phyloP scores from a whole-genome alignment of 139 green algal species.

The Micractinium sp. region DNA sequence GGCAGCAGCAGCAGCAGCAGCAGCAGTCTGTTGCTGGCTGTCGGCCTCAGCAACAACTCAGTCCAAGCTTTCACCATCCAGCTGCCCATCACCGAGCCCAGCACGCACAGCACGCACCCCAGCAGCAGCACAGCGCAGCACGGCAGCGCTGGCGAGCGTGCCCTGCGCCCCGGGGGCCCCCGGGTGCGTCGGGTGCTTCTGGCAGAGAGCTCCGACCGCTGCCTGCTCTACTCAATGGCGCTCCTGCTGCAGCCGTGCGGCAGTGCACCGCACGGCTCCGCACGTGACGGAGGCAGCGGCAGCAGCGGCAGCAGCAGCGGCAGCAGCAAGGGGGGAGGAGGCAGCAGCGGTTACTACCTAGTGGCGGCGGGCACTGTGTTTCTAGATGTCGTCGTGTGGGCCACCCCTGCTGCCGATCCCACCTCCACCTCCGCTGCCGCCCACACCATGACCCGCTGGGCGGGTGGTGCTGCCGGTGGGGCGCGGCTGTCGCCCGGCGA shows the following conservation, averaged over 20 bases:
- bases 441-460: not conserved
- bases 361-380: slow-evolving; percentile 59
- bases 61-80: slow-evolving; percentile 31
- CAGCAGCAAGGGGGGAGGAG: not conserved
- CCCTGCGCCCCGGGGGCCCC: not conserved
- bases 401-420: not conserved
- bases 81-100: not conserved
- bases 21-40: slow-evolving; percentile 17
- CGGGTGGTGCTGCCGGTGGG: not conserved
- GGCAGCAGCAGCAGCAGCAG: not conserved
- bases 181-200: not conserved
- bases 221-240: slow-evolving; percentile 62
- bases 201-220: slow-evolving; percentile 34
- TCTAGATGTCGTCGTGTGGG: slow-evolving; percentile 57
- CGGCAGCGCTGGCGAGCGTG: too few species aligned
- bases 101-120: not conserved
- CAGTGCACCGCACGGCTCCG: not conserved
- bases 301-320: not conserved
- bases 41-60: slow-evolving; percentile 58
- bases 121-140: not conserved
- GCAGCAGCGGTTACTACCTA: slow-evolving; percentile 15
- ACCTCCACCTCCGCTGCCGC: not conserved
- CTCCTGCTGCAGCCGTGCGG: not conserved
- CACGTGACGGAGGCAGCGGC: not conserved
- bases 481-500: not conserved